Conservation (phyloP, 441 rosid species). For the Aleurites moluccanus region DNA sequence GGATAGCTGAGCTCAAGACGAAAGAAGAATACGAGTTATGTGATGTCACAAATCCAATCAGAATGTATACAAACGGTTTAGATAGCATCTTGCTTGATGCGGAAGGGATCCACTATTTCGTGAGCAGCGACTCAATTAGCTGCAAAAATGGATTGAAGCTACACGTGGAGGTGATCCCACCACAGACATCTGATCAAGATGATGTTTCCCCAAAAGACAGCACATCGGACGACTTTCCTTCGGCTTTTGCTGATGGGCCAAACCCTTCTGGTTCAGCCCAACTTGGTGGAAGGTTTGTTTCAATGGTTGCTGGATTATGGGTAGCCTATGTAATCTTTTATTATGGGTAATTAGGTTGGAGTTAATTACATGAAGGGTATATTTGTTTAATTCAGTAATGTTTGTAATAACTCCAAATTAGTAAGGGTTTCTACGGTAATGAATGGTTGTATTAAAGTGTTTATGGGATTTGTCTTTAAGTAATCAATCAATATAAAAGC, state of each 20-base stretch:
- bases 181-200: neutral
- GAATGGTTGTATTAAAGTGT: too few species aligned
- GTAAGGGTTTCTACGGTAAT: too few species aligned
- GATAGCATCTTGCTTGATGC: conserved; percentile 34
- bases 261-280: conserved; percentile 37
- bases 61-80: conserved; percentile 45
- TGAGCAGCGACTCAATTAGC: conserved; percentile 34
- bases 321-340: neutral
- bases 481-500: too few species aligned
- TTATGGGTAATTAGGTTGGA: neutral
- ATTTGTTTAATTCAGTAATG: too few species aligned
- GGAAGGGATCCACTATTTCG: conserved; percentile 55
- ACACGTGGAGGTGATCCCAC: conserved; percentile 43
- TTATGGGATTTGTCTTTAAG: too few species aligned
- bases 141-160: conserved; percentile 63
- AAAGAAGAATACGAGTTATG: conserved; percentile 55
- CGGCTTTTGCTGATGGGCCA: conserved; percentile 24
- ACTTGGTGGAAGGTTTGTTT: neutral
- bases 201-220: neutral
- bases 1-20: conserved; percentile 46
- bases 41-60: conserved; percentile 47
- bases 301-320: conserved; percentile 26
- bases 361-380: too few species aligned
- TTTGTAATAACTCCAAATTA: too few species aligned
- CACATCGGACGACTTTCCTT: conserved; percentile 13